A percentile compares a stretch with the other conserved stretches of the same genome.
phyloP scores from a whole-genome alignment of 352 stramenopile genomes.

The Pythium phragmitis region DNA sequence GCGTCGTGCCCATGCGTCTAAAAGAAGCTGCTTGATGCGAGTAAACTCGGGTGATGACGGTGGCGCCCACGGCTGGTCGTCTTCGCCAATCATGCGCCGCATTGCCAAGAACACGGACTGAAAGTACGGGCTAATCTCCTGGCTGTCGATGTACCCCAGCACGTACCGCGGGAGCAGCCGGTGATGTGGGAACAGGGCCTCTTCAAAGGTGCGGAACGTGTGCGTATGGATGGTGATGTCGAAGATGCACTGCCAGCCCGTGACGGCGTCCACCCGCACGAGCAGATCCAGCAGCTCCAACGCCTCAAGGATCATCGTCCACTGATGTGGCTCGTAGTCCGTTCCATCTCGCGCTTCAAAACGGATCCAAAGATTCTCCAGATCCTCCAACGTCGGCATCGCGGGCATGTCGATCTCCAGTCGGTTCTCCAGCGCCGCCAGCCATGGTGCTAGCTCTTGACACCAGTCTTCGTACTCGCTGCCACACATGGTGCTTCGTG shows the following conservation, averaged over 20 bases:
- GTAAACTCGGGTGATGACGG: not conserved
- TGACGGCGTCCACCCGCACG: not conserved
- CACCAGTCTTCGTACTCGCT: not conserved
- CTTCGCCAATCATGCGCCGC: slow-evolving; percentile 4
- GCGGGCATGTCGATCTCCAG: not conserved
- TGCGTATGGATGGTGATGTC: not conserved
- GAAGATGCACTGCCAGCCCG: not conserved
- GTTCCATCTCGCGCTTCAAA: not conserved
- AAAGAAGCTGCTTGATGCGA: not conserved
- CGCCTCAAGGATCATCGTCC: not conserved
- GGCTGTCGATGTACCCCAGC: not conserved
- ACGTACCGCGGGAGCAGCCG: not conserved
- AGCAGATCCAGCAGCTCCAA: slow-evolving; percentile 9
- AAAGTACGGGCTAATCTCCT: not conserved
- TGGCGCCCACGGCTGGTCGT: not conserved
- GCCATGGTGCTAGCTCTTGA: not conserved
- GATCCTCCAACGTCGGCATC: not conserved
- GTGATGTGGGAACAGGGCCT: not conserved
- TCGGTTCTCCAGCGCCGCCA: not conserved
- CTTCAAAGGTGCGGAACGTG: not conserved
- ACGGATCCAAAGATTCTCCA: not conserved
- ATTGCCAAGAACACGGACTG: slow-evolving; percentile 1
- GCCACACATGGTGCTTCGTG: not conserved
- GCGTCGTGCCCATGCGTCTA: not conserved
- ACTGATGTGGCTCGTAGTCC: not conserved